Percentiles rank a stretch among this genome's conserved stretches.
Conservation (phyloP, 1,139 yeast species). For the Sugiyamaella paludigena region DNA sequence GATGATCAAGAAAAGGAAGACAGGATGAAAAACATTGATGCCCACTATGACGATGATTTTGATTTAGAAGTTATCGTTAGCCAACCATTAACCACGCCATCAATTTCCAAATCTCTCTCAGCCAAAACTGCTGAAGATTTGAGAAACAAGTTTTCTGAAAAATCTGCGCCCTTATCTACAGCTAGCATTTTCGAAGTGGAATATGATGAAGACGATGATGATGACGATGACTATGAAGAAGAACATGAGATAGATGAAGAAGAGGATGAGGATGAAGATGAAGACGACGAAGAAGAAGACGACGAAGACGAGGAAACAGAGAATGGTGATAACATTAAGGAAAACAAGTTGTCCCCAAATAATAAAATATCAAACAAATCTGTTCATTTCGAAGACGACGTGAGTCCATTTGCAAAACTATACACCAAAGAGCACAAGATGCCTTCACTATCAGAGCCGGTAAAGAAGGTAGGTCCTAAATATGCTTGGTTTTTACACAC, state of each 20-base stretch:
- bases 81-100: too few species aligned
- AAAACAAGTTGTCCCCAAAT: too few species aligned
- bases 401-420: too few species aligned
- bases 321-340: too few species aligned
- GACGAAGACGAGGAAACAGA: background rate
- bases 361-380: background rate
- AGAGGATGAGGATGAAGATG: constrained; percentile 5
- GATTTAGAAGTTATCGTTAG: too few species aligned
- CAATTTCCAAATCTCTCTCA: too few species aligned
- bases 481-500: background rate
- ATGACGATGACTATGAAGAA: background rate
- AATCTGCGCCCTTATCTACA: background rate
- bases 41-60: too few species aligned
- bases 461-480: too few species aligned
- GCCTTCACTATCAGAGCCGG: too few species aligned
- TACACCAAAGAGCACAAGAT: too few species aligned
- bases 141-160: background rate
- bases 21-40: constrained; percentile 7
- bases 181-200: background rate
- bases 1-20: constrained; percentile 19
- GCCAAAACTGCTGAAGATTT: background rate
- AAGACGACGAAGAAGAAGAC: constrained; percentile 4
- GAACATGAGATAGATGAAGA: background rate
- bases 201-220: constrained; percentile 2
- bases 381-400: background rate